Evolutionary conservation across 2,329 filamentous ascomycete genomes (phyloP).

Genomic region (Epichloe hybrida): DNA sequence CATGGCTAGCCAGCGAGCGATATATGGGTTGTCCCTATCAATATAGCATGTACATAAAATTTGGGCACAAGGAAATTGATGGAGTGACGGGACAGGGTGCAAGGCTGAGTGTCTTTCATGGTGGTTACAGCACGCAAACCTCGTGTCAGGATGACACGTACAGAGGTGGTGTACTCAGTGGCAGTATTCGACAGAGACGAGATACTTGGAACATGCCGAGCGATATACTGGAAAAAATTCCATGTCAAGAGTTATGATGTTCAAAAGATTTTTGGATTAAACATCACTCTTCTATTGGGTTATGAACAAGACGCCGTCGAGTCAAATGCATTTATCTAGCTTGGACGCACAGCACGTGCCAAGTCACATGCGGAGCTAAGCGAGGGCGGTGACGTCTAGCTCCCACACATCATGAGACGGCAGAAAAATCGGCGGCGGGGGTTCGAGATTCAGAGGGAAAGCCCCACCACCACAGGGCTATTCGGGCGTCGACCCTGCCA

Average conservation of each 20-base stretch:
- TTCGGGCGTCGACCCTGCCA: conserved; percentile 19
- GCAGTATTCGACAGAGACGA: neutral
- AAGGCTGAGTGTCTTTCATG: neutral
- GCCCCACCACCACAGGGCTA: conserved; percentile 26
- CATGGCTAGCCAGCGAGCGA: neutral
- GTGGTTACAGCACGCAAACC: neutral
- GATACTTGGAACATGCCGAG: too few relatives aligned
- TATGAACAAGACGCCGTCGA: too few relatives aligned
- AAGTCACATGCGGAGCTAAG: conserved; percentile 11
- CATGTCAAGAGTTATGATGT: too few relatives aligned
- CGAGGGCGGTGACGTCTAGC: conserved; percentile 24
- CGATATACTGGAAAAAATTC: too few relatives aligned
- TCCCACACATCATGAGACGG: conserved; percentile 22
- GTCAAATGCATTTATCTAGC: too few relatives aligned
- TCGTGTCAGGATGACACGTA: neutral
- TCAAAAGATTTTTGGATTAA: too few relatives aligned
- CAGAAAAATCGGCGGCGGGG: conserved; percentile 27
- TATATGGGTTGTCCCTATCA: neutral
- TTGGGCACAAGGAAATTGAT: neutral
- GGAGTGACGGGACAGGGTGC: neutral
- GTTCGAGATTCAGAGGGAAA: conserved; percentile 5
- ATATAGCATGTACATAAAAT: conserved; percentile 3
- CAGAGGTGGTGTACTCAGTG: neutral
- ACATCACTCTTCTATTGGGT: too few relatives aligned
- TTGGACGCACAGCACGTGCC: conserved; percentile 8